These are phyloP conservation scores for Cyamopsis tetragonoloba DNA, from an alignment of 306 rosid genomes.

Conservation along the genomic window DNA sequence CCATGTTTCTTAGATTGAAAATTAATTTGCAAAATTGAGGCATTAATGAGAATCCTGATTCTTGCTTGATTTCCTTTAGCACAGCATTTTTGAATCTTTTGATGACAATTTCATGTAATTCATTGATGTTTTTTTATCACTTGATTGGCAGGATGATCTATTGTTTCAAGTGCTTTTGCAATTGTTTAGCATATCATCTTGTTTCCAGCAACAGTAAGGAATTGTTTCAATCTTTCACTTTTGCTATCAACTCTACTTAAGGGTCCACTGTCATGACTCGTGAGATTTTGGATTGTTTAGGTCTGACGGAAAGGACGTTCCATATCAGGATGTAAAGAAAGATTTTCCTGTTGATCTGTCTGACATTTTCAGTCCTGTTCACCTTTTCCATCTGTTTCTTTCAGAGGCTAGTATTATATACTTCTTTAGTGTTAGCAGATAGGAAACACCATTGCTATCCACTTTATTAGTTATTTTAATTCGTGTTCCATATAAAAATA, in stretches of 20 bases:
- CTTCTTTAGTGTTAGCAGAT: not conserved
- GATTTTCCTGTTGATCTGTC: conserved; percentile 43
- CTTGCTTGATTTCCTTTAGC: conserved; percentile 13
- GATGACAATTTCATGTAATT: not conserved
- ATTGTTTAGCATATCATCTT: conserved; percentile 49
- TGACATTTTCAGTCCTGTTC: conserved; percentile 65
- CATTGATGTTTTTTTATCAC: not conserved
- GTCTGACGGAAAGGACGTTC: conserved; percentile 37
- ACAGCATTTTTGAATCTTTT: not conserved
- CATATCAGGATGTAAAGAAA: conserved; percentile 39
- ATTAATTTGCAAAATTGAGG: conserved; percentile 11
- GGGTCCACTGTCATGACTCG: conserved; percentile 16
- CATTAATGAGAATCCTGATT: conserved; percentile 1
- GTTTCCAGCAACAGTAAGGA: conserved; percentile 52
- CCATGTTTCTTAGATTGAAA: not conserved
- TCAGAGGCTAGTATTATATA: conserved; percentile 47
- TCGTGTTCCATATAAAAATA: not conserved
- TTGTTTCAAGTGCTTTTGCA: conserved; percentile 79
- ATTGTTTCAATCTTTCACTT: conserved; percentile 18
- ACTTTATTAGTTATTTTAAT: conserved; percentile 3
- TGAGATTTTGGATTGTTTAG: conserved; percentile 39
- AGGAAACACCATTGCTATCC: not conserved
- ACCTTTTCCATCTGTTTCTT: conserved; percentile 80
- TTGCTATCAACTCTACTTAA: not conserved
- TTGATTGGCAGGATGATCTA: conserved; percentile 77